Evolutionary conservation across 306 rosid genomes (phyloP), one percentile per base, ranked within the genome.

Genomic region (Malus domestica): DNA sequence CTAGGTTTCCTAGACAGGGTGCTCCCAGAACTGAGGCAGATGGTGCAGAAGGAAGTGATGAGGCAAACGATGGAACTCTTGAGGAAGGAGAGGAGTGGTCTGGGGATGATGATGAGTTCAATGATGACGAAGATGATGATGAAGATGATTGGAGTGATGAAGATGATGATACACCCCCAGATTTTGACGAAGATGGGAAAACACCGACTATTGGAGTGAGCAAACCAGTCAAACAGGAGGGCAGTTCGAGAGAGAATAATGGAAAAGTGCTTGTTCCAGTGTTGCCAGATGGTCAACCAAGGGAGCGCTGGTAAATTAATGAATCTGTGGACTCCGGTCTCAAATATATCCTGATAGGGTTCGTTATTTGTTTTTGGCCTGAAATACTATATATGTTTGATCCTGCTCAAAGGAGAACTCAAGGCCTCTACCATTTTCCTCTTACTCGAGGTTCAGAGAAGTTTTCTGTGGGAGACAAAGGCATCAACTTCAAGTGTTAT

Each of bases 221-320:
- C 51, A 86, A 80, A 74, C 75, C 75, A 64, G 59, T 40, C 63
- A 85, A 78, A 81, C 82, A 78, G 25, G 88, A 76, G 69, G 81
- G 46, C n/a, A 69, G 73, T 55, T 44, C 72, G 15, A 72, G 58
- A 44, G 75, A 23, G 73, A 74, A 77, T 30, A 82, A 76, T 63
- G 87, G 76, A 69, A 79, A 72, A 75, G 82, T 70, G 46, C 96
- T 84, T 73, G 75, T 19, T 75, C 89, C 90, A 8, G 78, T 77
- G 52, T 27, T 85, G 30, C 92, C 87, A 2, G 92, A 89, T 61
- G 97, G 96, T 58, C 81, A 77, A 49, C 90, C 91, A 20, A 86
- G 97, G 85, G 98, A 91, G 69, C 87, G 83, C 71, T 93, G 98
- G 98, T 93, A 85, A 83, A 60, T 70, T 60, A 35, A 71, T 52